phyloP scores from a whole-genome alignment of 1,284 basidiomycete species.

The Ganoderma sinense region DNA sequence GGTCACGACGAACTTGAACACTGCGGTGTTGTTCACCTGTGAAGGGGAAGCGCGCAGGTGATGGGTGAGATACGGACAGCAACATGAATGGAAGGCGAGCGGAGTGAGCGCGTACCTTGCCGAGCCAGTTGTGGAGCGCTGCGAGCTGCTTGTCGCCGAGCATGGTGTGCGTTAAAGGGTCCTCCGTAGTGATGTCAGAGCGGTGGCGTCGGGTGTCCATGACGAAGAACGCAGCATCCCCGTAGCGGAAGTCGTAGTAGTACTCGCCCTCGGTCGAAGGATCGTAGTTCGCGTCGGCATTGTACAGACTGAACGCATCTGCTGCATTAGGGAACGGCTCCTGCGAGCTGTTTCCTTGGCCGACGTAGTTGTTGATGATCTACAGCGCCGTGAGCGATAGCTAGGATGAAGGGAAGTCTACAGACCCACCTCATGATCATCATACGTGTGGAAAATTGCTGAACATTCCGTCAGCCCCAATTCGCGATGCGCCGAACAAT shows the following conservation, averaged over 20 bases:
- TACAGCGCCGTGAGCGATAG: slow-evolving; percentile 32
- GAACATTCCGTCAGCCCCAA: slow-evolving; percentile 19
- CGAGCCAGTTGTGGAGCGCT: slow-evolving; percentile 73
- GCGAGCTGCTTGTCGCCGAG: slow-evolving; percentile 75
- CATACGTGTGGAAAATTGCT: slow-evolving; percentile 71
- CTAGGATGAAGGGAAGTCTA: not conserved
- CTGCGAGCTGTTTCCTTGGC: slow-evolving; percentile 58
- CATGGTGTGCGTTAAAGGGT: slow-evolving; percentile 63
- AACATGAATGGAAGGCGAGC: not conserved
- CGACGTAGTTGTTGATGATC: slow-evolving; percentile 73
- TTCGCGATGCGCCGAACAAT: slow-evolving; percentile 1
- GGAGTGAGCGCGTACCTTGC: slow-evolving; percentile 46
- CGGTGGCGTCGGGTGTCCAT: slow-evolving; percentile 80
- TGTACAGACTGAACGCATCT: slow-evolving; percentile 72
- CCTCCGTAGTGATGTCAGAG: slow-evolving; percentile 52
- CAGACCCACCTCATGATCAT: slow-evolving; percentile 69
- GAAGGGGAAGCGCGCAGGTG: not conserved
- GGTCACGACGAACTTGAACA: slow-evolving; percentile 84
- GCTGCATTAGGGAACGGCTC: slow-evolving; percentile 67
- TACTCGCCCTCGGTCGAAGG: slow-evolving; percentile 52
- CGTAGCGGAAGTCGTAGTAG: slow-evolving; percentile 74
- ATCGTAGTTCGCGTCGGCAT: slow-evolving; percentile 73
- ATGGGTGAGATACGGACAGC: not conserved
- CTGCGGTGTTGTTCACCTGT: slow-evolving; percentile 75
- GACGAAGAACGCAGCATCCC: slow-evolving; percentile 82